Evolutionary conservation across 1,139 yeast species (phyloP).

Genomic region (Sugiyamaella japonica): DNA sequence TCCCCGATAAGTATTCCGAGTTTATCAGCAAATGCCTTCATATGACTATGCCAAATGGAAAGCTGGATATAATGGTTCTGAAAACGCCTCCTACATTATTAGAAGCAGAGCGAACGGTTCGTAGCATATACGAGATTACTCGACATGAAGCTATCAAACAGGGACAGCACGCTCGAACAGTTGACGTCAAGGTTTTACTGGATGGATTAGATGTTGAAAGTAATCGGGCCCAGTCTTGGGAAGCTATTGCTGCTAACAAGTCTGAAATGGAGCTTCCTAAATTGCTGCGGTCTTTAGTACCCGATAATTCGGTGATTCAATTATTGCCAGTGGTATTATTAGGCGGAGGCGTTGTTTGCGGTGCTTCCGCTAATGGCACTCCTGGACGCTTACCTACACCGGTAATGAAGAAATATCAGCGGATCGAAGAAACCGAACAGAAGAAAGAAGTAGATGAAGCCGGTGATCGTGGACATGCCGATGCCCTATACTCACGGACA

Average conservation of each 20-base stretch:
- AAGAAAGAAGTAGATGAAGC: constrained; percentile 18
- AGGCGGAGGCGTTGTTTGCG: constrained; percentile 13
- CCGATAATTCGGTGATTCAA: constrained; percentile 29
- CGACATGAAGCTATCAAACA: constrained; percentile 24
- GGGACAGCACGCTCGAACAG: constrained; percentile 18
- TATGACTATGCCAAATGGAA: constrained; percentile 36
- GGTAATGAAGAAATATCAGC: background rate
- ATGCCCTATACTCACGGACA: constrained; percentile 20
- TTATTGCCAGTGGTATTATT: constrained; percentile 36
- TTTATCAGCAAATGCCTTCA: constrained; percentile 35
- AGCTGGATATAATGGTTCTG: constrained; percentile 39
- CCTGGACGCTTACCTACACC: constrained; percentile 9
- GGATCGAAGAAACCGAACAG: constrained; percentile 16
- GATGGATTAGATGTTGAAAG: constrained; percentile 37
- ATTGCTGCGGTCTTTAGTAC: constrained; percentile 32
- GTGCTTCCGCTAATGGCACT: constrained; percentile 5
- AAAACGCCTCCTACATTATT: constrained; percentile 33
- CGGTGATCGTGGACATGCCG: constrained; percentile 17
- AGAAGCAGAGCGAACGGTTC: constrained; percentile 36
- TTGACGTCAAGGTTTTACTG: constrained; percentile 41
- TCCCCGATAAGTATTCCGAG: constrained; percentile 27
- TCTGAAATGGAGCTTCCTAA: constrained; percentile 30
- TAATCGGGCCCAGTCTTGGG: constrained; percentile 38
- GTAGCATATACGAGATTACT: constrained; percentile 36
- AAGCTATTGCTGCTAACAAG: constrained; percentile 37